Percentiles rank a stretch among this genome's conserved stretches.
phyloP scores from a whole-genome alignment of 805 yeast species.

The Candida odintsovae region DNA sequence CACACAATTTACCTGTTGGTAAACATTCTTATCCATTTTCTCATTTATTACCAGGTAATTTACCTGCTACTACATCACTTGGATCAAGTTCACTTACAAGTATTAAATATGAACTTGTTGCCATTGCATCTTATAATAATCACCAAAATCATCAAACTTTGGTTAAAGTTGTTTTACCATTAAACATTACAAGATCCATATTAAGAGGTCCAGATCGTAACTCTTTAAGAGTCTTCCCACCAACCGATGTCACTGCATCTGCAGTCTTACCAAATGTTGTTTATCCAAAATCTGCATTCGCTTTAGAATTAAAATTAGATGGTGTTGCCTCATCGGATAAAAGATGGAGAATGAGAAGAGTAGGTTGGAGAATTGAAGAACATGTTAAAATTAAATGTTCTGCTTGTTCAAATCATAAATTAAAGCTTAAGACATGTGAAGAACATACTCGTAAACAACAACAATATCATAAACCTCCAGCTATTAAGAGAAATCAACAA shows the following conservation, averaged over 20 bases:
- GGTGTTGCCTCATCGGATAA: slow-evolving; percentile 51
- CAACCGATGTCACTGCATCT: slow-evolving; percentile 83
- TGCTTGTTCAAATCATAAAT: slow-evolving; percentile 52
- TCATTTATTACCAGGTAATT: slow-evolving; percentile 77
- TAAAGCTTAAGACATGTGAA: slow-evolving; percentile 41
- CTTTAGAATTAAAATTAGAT: slow-evolving; percentile 77
- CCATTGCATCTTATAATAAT: slow-evolving; percentile 42
- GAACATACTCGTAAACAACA: slow-evolving; percentile 33
- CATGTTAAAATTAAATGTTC: slow-evolving; percentile 53
- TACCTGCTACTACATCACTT: slow-evolving; percentile 68
- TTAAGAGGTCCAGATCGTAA: slow-evolving; percentile 78
- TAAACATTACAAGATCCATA: slow-evolving; percentile 72
- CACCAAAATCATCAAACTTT: slow-evolving; percentile 26
- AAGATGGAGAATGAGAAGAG: slow-evolving; percentile 90
- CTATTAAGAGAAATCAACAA: slow-evolving; percentile 32
- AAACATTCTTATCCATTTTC: slow-evolving; percentile 89
- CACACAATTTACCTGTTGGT: slow-evolving; percentile 56
- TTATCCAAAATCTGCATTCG: slow-evolving; percentile 81
- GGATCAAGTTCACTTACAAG: slow-evolving; percentile 47
- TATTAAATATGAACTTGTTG: slow-evolving; percentile 73
- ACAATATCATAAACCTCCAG: slow-evolving; percentile 10
- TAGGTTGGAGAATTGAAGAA: slow-evolving; percentile 88
- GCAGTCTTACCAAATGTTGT: slow-evolving; percentile 85
- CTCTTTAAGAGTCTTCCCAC: slow-evolving; percentile 89
- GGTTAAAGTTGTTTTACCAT: slow-evolving; percentile 50